Evolutionary conservation across 2,329 filamentous ascomycete species (phyloP).

Genomic region (Diaporthe citriasiana): DNA sequence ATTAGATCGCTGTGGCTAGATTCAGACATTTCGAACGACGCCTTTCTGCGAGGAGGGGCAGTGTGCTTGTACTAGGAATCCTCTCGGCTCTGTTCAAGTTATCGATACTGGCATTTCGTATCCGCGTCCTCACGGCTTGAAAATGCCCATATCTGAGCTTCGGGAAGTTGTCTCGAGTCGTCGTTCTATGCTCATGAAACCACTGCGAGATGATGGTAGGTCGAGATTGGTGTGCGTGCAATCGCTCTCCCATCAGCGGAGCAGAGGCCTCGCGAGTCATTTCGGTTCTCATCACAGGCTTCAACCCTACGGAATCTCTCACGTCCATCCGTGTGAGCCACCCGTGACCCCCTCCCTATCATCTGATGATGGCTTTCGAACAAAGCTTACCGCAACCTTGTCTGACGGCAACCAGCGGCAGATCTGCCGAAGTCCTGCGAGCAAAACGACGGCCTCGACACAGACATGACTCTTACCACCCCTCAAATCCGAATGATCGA

Average conservation of each 20-base stretch:
- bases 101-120: slow-evolving; percentile 2
- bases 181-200: slow-evolving; percentile 13
- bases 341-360: slow-evolving; percentile 20
- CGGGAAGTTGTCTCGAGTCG: not conserved
- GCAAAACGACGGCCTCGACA: not conserved
- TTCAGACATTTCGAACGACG: slow-evolving; percentile 12
- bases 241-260: not conserved
- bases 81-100: not conserved
- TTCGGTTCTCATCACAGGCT: slow-evolving; percentile 14
- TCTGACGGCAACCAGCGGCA: slow-evolving; percentile 27
- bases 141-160: not conserved
- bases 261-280: slow-evolving; percentile 17
- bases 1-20: slow-evolving; percentile 28
- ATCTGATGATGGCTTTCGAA: slow-evolving; percentile 23
- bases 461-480: slow-evolving; percentile 26
- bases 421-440: slow-evolving; percentile 32
- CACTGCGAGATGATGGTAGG: slow-evolving; percentile 8
- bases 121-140: not conserved
- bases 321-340: slow-evolving; percentile 1
- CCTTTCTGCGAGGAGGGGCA: not conserved
- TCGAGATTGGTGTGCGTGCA: not conserved
- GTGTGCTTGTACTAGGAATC: not conserved
- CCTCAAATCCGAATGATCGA: not conserved
- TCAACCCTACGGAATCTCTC: slow-evolving; percentile 14
- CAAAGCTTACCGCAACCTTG: slow-evolving; percentile 26